Base-by-base conservation (phyloP, 2,329 filamentous ascomycete genomes). In the Verticillium tricorpus region DNA sequence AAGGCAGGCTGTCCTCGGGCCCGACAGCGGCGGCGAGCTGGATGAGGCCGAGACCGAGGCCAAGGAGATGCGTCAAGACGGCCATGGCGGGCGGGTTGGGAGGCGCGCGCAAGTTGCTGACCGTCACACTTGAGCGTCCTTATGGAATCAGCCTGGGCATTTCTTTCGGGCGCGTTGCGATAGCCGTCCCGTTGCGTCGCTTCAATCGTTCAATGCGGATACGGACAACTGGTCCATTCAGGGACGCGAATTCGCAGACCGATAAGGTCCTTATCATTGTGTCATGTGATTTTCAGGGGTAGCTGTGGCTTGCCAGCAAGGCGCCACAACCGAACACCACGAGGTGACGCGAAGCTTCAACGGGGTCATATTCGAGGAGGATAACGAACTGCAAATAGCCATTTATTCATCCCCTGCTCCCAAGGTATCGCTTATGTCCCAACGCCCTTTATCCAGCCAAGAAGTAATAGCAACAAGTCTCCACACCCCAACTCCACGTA, bases 1-100 rank as follows among this genome's bases (percentile, higher is more conserved):
- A 86, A 0, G 86, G 85, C 55, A 87, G 75, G 31, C 75, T 71
- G 63, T 79, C 76, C 62, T 80, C 78, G 52, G 69, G 70, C 5
- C 68, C 68, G 8, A 31, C 35, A 7, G 73, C 74, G 7, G 65
- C 67, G 22, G 68, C 70, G 45, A 72, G 61, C 40, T 55, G 60
- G n/a, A 39, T 52, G 40, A 65, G 35, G 57, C 60, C 56, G 12
- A 66, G 60, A 22, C 45, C 45, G n/a, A 50, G 45, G 45, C 45
- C 45, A n/a, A 50, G 45, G 3, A 50, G 45, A 50, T 50, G 45
- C 45, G 45, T 50, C 19, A 50, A 50, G n/a, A 50, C 45, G 45
- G 45, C 45, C 45, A 50, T 50, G n/a, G 19, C 45, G 45, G 12
- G 45, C 45, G 45, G 9, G 25, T n/a, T 50, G 45, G 12, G 12